Percentiles rank a stretch among this genome's conserved stretches.
These are phyloP conservation scores for Schrenkiella parvula DNA, from an alignment of 345 rosid species.

Conservation along the genomic window DNA sequence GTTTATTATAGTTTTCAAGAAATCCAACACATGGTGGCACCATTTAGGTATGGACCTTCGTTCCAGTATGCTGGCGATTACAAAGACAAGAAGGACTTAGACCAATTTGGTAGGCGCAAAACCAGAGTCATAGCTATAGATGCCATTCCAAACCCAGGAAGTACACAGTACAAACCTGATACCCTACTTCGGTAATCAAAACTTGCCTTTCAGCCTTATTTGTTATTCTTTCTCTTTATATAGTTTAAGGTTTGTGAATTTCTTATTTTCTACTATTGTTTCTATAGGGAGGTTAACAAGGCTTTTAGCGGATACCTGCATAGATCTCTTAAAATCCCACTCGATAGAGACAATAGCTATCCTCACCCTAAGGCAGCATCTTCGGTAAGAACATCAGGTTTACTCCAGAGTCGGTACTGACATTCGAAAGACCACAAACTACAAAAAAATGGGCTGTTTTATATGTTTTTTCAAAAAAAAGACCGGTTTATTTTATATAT, in stretches of 20 bases:
- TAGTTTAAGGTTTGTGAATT: neutral
- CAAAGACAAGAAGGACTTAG: constrained; percentile 49
- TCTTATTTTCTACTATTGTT: neutral
- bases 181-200: constrained; percentile 58
- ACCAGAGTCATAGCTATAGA: constrained; percentile 77
- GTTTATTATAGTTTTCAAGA: constrained; percentile 10
- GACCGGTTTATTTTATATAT: too few relatives aligned
- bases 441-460: too few relatives aligned
- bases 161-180: constrained; percentile 45
- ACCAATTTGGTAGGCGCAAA: too few relatives aligned
- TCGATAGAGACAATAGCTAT: constrained; percentile 20
- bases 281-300: constrained; percentile 72
- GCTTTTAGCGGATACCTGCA: constrained; percentile 74
- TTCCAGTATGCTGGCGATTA: constrained; percentile 73
- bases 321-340: constrained; percentile 18
- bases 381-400: constrained; percentile 8
- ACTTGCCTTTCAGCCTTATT: neutral
- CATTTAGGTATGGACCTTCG: constrained; percentile 70
- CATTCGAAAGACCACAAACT: too few relatives aligned
- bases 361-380: neutral
- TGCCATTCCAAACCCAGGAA: constrained; percentile 59
- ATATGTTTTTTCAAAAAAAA: too few relatives aligned
- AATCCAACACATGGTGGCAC: constrained; percentile 18
- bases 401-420: too few relatives aligned
- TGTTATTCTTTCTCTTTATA: neutral